These are phyloP conservation scores for Alternaria atra DNA, from an alignment of 2,329 filamentous ascomycete genomes.

Conservation along the genomic window DNA sequence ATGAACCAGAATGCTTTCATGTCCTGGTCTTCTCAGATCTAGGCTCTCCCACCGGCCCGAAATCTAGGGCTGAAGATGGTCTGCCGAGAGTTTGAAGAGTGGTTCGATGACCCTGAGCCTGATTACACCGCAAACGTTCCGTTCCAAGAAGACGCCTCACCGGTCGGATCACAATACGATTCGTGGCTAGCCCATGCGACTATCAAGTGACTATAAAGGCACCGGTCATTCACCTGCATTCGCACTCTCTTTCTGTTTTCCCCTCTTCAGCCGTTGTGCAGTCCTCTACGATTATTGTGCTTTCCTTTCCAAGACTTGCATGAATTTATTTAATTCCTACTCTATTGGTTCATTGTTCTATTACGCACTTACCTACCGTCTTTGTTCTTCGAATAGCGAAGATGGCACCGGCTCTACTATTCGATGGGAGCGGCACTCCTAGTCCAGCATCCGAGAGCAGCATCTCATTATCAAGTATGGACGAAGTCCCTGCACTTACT, in stretches of 20 bases:
- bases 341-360: too few species aligned
- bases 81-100: conserved; percentile 14
- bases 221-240: background rate
- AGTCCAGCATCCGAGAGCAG: background rate
- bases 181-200: conserved; percentile 14
- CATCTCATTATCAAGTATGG: background rate
- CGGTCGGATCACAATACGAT: conserved; percentile 12
- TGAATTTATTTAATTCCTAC: background rate
- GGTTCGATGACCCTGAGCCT: conserved; percentile 16
- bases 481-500: background rate
- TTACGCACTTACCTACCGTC: background rate
- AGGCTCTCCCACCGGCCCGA: conserved; percentile 9
- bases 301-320: background rate
- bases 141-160: conserved; percentile 15
- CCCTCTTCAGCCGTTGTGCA: background rate
- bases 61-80: background rate
- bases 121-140: conserved; percentile 19
- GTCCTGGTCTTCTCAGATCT: background rate
- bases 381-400: background rate
- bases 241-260: background rate
- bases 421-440: conserved; percentile 7
- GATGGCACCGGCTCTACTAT: conserved; percentile 16
- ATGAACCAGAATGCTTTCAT: background rate
- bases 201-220: conserved; percentile 28
- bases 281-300: background rate